These are phyloP conservation scores for Cystobasidium tubakii DNA, from an alignment of 768 basidiomycete genomes.

Conservation along the genomic window DNA sequence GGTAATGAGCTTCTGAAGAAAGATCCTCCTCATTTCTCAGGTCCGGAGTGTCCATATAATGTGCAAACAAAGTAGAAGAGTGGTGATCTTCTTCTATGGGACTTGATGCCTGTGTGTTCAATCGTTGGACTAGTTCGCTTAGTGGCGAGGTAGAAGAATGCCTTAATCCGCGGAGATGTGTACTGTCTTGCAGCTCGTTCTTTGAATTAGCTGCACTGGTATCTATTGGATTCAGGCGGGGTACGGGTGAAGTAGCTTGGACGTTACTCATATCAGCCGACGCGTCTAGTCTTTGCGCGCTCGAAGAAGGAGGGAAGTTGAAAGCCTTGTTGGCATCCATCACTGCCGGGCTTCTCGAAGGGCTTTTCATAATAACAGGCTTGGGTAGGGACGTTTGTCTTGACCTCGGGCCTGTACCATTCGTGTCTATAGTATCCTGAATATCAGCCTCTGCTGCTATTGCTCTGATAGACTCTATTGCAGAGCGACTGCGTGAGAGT, in stretches of 20 bases:
- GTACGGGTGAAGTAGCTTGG: not conserved
- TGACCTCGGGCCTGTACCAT: not conserved
- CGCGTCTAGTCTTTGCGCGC: not conserved
- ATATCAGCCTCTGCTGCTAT: constrained; percentile 13
- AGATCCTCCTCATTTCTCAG: constrained; percentile 1
- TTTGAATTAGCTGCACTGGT: not conserved
- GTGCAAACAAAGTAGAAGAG: not conserved
- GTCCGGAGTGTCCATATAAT: not conserved
- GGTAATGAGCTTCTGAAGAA: not conserved
- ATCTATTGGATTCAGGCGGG: not conserved
- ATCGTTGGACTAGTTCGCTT: not conserved
- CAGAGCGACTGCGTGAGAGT: not conserved
- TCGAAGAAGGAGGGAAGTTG: not conserved
- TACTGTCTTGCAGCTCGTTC: not conserved
- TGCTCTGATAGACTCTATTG: constrained; percentile 7
- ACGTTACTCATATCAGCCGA: not conserved
- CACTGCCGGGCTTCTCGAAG: constrained; percentile 19
- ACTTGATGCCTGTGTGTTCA: not conserved
- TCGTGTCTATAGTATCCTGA: not conserved
- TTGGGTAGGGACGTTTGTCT: not conserved
- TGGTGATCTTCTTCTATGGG: not conserved
- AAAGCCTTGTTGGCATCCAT: not conserved
- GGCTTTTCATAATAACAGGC: constrained; percentile 24
- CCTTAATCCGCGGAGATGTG: not conserved
- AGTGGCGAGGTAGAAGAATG: constrained; percentile 5